These are phyloP conservation scores for Ophiosphaerella korrae DNA, from an alignment of 2,329 filamentous ascomycete genomes.

Conservation along the genomic window DNA sequence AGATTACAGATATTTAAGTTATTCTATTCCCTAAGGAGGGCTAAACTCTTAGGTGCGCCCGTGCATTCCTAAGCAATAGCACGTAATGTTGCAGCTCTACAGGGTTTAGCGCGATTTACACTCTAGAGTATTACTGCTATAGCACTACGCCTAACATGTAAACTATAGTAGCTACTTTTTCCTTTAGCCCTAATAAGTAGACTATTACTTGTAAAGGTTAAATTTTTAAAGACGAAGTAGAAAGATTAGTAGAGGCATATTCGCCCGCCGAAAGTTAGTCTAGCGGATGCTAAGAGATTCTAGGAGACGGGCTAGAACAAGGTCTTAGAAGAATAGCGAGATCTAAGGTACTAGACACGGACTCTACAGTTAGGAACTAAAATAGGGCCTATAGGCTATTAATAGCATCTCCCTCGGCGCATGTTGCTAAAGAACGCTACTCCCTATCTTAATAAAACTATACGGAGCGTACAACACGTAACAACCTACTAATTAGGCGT, in stretches of 20 bases:
- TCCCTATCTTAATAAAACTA: conserved; percentile 2
- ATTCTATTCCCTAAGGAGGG: no score
- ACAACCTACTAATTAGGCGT: no score
- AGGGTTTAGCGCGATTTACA: no score
- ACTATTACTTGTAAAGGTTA: background rate
- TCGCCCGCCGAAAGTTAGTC: background rate
- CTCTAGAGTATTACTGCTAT: no score
- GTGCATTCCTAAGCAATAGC: no score
- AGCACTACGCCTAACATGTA: no score
- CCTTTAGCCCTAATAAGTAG: no score
- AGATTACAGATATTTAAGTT: no score
- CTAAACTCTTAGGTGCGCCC: no score
- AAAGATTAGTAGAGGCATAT: background rate
- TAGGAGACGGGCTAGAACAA: background rate
- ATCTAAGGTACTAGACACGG: background rate
- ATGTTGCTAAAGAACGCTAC: conserved; percentile 3
- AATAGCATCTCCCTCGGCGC: background rate
- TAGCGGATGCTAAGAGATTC: background rate
- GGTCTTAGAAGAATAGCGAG: background rate
- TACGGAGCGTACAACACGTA: background rate
- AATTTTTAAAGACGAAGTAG: background rate
- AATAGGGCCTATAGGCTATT: background rate
- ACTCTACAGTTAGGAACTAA: background rate
- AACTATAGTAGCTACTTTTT: no score
- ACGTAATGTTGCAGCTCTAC: no score